Conservation (phyloP, 139 green algal genomes). For the Asterochloris erici region DNA sequence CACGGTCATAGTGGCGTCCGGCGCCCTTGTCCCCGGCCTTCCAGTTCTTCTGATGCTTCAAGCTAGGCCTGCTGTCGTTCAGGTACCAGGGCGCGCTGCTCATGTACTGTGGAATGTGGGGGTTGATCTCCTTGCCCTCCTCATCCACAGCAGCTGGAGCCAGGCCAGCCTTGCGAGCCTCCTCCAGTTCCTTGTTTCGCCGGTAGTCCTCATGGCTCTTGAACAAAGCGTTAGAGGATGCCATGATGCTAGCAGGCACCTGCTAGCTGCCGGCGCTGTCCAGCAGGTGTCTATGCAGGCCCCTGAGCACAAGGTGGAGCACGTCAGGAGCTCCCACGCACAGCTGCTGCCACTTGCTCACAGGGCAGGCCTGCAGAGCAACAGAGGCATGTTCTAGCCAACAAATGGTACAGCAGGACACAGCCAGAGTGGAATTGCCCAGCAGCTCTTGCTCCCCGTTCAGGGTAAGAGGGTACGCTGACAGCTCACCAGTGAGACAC, state of each 20-base stretch:
- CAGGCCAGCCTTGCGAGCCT: conserved; percentile 46
- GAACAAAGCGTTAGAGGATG: conserved; percentile 32
- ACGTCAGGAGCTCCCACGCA: too few species aligned
- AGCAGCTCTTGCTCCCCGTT: too few species aligned
- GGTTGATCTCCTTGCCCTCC: conserved; percentile 98
- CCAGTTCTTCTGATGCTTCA: conserved; percentile 99
- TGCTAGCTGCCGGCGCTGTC: background rate
- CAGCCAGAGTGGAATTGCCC: too few species aligned
- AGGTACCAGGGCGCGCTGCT: conserved; percentile 96
- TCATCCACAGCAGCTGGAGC: conserved; percentile 77
- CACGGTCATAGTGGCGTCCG: conserved; percentile 86
- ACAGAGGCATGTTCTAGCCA: too few species aligned
- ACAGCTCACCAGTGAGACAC: too few species aligned
- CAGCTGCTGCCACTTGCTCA: too few species aligned
- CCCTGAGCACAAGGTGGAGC: too few species aligned
- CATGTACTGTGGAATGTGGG: conserved; percentile 99
- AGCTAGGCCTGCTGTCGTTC: conserved; percentile 73
- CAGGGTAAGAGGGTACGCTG: too few species aligned
- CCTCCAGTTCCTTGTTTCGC: conserved; percentile 88
- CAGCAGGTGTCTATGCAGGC: too few species aligned
- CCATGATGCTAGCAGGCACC: conserved; percentile 15
- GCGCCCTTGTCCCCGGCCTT: conserved; percentile 58
- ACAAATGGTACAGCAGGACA: too few species aligned
- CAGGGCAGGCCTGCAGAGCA: too few species aligned
- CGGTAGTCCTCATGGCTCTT: conserved; percentile 57